A percentile compares a stretch with the other conserved stretches of the same genome.
phyloP scores from a whole-genome alignment of 345 rosid genomes.

The Euclidium syriacum region DNA sequence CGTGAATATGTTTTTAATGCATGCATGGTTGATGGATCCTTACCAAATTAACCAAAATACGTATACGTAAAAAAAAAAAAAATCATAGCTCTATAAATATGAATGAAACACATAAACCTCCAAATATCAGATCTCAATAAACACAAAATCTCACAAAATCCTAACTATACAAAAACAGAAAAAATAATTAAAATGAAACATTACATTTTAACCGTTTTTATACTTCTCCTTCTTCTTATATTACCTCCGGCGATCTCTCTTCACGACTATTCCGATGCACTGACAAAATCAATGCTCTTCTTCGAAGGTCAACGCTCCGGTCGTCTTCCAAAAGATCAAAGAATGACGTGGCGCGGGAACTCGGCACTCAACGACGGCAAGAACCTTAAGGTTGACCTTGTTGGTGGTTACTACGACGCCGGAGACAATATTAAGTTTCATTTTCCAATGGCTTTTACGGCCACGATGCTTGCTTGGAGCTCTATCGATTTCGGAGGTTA shows the following conservation, averaged over 20 bases:
- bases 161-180: not conserved
- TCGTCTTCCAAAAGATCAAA: conserved; percentile 58
- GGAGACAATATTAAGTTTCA: conserved; percentile 88
- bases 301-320: conserved; percentile 97
- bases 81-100: conserved; percentile 9
- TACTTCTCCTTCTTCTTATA: not conserved
- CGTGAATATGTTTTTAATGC: not conserved
- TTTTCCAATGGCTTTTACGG: conserved; percentile 89
- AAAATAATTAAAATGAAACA: conserved; percentile 10
- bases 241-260: conserved; percentile 18
- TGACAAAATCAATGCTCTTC: conserved; percentile 77
- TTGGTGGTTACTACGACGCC: conserved; percentile 93
- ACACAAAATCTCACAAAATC: not conserved
- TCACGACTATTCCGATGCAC: conserved; percentile 73
- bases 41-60: conserved; percentile 11
- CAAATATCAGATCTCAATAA: not conserved
- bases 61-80: not conserved
- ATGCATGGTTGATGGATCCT: conserved; percentile 3
- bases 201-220: not conserved
- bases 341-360: conserved; percentile 57
- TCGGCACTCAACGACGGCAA: conserved; percentile 76
- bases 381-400: conserved; percentile 50
- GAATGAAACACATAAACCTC: not conserved
- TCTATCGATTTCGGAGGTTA: conserved; percentile 59
- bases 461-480: conserved; percentile 88